Evolutionary conservation across 2,329 filamentous ascomycete species (phyloP).

Genomic region (Pestalotiopsis sp.): DNA sequence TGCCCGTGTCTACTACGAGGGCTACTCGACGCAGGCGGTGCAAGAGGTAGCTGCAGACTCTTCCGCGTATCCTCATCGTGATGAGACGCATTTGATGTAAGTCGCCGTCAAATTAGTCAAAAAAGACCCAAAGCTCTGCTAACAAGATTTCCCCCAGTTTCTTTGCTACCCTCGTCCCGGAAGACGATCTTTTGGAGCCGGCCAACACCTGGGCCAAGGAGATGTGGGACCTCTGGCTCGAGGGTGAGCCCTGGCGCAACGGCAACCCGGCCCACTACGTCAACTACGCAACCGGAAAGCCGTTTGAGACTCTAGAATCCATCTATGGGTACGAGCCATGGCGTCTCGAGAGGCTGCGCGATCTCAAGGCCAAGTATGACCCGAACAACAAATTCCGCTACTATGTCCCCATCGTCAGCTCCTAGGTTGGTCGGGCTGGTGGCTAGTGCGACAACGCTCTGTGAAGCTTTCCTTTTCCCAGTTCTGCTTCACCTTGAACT

Average conservation of each 20-base stretch:
- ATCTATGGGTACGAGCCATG: slow-evolving; percentile 34
- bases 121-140: neutral
- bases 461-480: no score
- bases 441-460: no score
- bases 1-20: neutral
- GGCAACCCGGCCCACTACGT: slow-evolving; percentile 19
- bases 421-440: no score
- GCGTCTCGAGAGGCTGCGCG: slow-evolving; percentile 29
- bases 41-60: slow-evolving; percentile 3
- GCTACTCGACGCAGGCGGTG: neutral
- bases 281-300: slow-evolving; percentile 27
- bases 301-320: slow-evolving; percentile 21
- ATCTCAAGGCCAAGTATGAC: slow-evolving; percentile 36
- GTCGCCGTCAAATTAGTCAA: neutral
- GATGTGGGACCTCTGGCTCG: slow-evolving; percentile 19
- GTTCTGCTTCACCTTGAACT: no score
- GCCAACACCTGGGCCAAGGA: slow-evolving; percentile 18
- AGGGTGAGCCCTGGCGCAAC: slow-evolving; percentile 18
- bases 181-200: slow-evolving; percentile 1
- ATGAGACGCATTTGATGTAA: slow-evolving; percentile 21
- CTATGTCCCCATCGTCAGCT: slow-evolving; percentile 18
- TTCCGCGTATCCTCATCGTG: slow-evolving; percentile 25
- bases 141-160: neutral
- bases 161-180: neutral
- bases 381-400: slow-evolving; percentile 25